Evolutionary conservation across 1,139 yeast species (phyloP), one percentile per base, ranked within the genome.

Genomic region (Candida sp.): DNA sequence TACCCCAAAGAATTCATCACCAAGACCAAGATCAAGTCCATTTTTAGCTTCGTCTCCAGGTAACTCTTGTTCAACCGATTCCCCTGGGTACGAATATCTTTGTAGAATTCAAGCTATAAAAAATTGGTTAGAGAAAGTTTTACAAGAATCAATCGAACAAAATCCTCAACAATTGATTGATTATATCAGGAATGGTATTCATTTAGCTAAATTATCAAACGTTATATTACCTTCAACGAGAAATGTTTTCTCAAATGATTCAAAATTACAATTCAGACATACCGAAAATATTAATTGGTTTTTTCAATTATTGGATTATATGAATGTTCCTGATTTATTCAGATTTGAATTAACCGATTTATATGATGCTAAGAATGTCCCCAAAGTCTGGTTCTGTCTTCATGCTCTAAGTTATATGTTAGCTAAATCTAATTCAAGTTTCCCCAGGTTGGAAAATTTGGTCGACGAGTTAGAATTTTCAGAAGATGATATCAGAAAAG

Each of bases 231-330:
- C 97, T 0, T 66, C 81, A 3, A 86, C 82, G 11, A 75, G 67
- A 43, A 52, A 59, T 5, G 75, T 73, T 2, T 73, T 69, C 48
- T 55, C 61, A 15, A 65, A 68, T 46, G 81, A 78, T 39, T 52
- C 70, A 8, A 81, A 79, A 45, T 70, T 89, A 37, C 95, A 89
- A 60, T 93, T 88, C 69, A 81, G 87, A 49, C 97, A 90, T 60
- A 89, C 97, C 0, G 98, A 95, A 60, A 93, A 93, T 58, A 93
- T 93, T 56, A 89, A 90, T 57, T 75, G 84, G 23, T 93, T 93
- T 63, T 85, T 93, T 60, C 75, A 80, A 23, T 78, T 93, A 46
- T 69, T 89, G 33, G 86, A 81, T 44, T 79, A 72, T 49, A 75
- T 89, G 50, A 82, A 81, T 30, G 82, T 93, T 52, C 99, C 99